phyloP scores from a whole-genome alignment of 108 stramenopile species.

The Fistulifera pelliculosa region DNA sequence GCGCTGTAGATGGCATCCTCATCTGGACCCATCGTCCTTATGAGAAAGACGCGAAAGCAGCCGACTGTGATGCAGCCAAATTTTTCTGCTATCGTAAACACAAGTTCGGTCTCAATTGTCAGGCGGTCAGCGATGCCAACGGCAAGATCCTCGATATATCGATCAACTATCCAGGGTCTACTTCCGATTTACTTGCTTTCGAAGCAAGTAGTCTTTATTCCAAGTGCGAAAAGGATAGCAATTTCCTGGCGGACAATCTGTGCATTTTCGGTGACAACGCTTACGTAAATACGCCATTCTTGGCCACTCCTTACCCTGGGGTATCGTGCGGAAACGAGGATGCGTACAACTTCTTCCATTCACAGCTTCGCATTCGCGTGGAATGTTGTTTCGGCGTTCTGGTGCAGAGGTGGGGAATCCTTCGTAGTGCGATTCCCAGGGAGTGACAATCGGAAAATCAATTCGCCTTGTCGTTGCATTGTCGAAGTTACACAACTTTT shows the following conservation, averaged over 20 bases:
- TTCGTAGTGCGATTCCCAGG: neutral
- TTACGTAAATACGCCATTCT: constrained; percentile 19
- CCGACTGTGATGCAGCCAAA: constrained; percentile 13
- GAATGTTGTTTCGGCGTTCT: constrained; percentile 30
- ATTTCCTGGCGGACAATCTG: constrained; percentile 8
- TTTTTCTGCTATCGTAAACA: constrained; percentile 27
- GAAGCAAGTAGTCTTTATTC: neutral
- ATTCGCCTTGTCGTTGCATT: neutral
- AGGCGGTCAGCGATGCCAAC: constrained; percentile 12
- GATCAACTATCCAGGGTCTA: constrained; percentile 8
- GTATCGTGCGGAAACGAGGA: constrained; percentile 9
- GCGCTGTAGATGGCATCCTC: constrained; percentile 33
- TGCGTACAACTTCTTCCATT: constrained; percentile 30
- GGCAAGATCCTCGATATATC: constrained; percentile 15
- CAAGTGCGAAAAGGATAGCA: constrained; percentile 1
- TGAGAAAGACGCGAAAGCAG: constrained; percentile 3
- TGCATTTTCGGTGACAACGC: constrained; percentile 27
- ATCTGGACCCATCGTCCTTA: constrained; percentile 25
- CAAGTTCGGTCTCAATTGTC: constrained; percentile 26
- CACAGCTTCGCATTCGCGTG: constrained; percentile 19
- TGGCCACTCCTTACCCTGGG: constrained; percentile 22
- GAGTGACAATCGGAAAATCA: neutral
- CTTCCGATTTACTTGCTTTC: constrained; percentile 18
- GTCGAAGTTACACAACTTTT: constrained; percentile 4
- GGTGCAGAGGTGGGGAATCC: constrained; percentile 8